Percentiles rank a stretch among this genome's conserved stretches.
phyloP scores from a whole-genome alignment of 129 eudicot genomes.

The Artemisia annua region DNA sequence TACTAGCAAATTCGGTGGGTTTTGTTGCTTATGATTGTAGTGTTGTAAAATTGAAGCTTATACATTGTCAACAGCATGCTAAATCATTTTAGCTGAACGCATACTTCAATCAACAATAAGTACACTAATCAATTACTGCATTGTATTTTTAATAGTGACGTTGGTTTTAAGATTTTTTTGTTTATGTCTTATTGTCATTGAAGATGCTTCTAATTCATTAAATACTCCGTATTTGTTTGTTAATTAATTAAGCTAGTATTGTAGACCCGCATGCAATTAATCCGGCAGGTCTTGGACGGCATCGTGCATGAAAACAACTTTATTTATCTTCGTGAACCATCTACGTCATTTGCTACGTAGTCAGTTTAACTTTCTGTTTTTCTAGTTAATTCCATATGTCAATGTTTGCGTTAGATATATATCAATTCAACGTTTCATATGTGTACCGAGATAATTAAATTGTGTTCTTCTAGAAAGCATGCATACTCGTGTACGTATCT shows the following conservation, averaged over 20 bases:
- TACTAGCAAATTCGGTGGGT: no score
- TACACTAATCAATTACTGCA: no score
- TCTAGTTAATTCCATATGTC: not conserved
- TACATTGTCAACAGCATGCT: no score
- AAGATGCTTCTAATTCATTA: not conserved
- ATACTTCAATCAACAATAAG: no score
- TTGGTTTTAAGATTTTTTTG: not conserved
- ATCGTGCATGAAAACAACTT: not conserved
- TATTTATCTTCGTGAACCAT: constrained; percentile 19
- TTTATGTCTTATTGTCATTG: not conserved
- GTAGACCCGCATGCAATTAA: constrained; percentile 10
- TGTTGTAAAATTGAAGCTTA: no score
- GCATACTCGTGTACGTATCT: not conserved
- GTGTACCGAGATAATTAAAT: not conserved
- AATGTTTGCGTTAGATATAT: constrained; percentile 11
- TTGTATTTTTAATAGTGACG: no score
- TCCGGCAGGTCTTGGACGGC: constrained; percentile 23
- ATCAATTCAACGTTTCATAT: constrained; percentile 3
- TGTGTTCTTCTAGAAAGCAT: no score
- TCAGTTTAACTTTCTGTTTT: not conserved
- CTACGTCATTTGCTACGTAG: constrained; percentile 25
- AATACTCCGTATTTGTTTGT: not conserved
- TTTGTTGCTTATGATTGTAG: no score
- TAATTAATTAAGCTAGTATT: not conserved
- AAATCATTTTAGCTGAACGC: no score